These are phyloP conservation scores for Ajuga chamaepitys DNA, from an alignment of 257 asterid species.

Conservation along the genomic window DNA sequence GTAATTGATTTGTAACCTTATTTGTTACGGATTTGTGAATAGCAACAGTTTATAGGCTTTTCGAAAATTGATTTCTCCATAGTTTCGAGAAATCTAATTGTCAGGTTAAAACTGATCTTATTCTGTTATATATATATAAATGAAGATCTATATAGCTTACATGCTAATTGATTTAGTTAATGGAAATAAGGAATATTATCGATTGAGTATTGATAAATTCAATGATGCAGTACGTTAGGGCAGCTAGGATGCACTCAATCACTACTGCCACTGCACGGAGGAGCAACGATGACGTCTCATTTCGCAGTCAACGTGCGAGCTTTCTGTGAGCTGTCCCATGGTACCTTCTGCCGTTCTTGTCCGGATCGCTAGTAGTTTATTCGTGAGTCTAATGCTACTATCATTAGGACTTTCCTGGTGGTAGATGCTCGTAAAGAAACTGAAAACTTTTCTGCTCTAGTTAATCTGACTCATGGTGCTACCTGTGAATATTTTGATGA, in stretches of 20 bases:
- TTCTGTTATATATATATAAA: too few relatives aligned
- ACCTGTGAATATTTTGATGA: constrained; percentile 4
- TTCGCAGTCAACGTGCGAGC: constrained; percentile 63
- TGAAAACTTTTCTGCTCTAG: background rate
- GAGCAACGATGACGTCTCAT: constrained; percentile 62
- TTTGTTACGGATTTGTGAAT: too few relatives aligned
- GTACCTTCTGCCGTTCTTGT: constrained; percentile 98
- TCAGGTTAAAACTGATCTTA: too few relatives aligned
- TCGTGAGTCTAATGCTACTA: constrained; percentile 57
- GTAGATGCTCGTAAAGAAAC: constrained; percentile 10
- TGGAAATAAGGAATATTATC: background rate
- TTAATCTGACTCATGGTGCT: background rate
- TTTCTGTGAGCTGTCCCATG: constrained; percentile 89
- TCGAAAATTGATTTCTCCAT: too few relatives aligned
- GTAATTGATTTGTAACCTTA: too few relatives aligned
- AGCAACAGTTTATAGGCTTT: background rate
- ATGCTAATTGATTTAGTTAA: background rate
- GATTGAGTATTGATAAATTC: constrained; percentile 1
- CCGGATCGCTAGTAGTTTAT: constrained; percentile 94
- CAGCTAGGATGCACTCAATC: constrained; percentile 73
- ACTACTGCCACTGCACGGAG: constrained; percentile 57
- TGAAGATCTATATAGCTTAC: too few relatives aligned
- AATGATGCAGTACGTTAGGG: constrained; percentile 59
- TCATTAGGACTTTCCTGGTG: constrained; percentile 22
- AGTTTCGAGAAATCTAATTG: too few relatives aligned